Base-by-base conservation (phyloP, 2,329 filamentous ascomycete genomes). In the Aureobasidium lini region DNA sequence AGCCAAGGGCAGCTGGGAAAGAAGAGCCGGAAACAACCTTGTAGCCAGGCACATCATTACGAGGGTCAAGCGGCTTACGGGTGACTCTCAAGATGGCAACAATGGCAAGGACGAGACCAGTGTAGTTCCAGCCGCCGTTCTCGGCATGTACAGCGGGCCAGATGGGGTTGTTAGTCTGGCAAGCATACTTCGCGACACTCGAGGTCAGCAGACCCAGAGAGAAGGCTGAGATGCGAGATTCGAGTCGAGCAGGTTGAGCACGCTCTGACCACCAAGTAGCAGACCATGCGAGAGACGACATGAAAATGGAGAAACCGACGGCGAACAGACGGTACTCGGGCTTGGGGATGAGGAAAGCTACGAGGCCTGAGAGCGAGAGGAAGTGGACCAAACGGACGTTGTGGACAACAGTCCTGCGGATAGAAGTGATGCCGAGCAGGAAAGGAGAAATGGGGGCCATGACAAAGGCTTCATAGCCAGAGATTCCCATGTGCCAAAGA, bases 401-500 rank as follows among this genome's bases (percentile, higher is more conserved):
- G 62, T 81, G 84, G 56, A 87, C 76, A 10, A 89, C 80, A 15
- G 89, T 71, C 40, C 81, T 82, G 61, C 90, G 87, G 16, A 96
- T 62, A 1, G 85, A 78, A 48, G 80, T 81, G 63, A 91, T 86
- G 23, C 81, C 85, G 44, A 99, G 84, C 18, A 97, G 73, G 40
- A 92, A 79, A 0, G 94, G 94, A 4, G 92, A 89, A 54, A 93
- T 73, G 3, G 90, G 93, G 52, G 82, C 84, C 84, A 97, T 87
- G 68, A 99, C 86, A 65, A 95, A 80, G 44, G 86, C 87, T 75
- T 99, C 94, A 70, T 94, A 99, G 63, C 94, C 94, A 4, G 93
- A 97, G 62, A 99, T 95, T 31, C 94, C 94, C 94, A 99, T 99
- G 72, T 96, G 85, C 94, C 94, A 99, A 10, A 99, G 83, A 13